These are phyloP conservation scores for Kickxella alabastrina DNA, from an alignment of 192 early-diverging fungal genomes.

Conservation along the genomic window DNA sequence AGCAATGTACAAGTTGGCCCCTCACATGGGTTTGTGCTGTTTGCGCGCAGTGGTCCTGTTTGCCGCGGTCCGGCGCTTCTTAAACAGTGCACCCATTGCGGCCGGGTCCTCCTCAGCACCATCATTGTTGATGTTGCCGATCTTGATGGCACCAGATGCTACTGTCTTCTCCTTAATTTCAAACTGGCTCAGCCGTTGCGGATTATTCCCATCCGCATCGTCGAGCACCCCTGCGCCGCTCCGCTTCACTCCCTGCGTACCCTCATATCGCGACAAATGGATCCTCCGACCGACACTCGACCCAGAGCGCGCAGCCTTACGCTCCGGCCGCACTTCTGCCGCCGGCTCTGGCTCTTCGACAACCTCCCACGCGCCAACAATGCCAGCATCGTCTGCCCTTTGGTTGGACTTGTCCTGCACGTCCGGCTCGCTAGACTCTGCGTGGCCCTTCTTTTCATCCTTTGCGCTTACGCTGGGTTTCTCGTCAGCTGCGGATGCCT, in stretches of 20 bases:
- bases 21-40: slow-evolving; percentile 15
- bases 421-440: background rate
- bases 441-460: background rate
- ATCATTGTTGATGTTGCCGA: too few relatives aligned
- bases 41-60: slow-evolving; percentile 29
- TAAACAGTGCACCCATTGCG: slow-evolving; percentile 18
- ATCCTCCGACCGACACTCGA: too few relatives aligned
- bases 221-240: slow-evolving; percentile 32
- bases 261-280: too few relatives aligned
- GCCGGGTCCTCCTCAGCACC: too few relatives aligned
- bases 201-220: slow-evolving; percentile 13
- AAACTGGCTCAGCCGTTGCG: slow-evolving; percentile 11
- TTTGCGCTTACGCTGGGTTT: too few relatives aligned
- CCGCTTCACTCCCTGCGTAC: too few relatives aligned
- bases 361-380: slow-evolving; percentile 43
- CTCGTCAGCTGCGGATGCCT: background rate
- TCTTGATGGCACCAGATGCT: too few relatives aligned
- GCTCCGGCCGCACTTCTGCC: too few relatives aligned
- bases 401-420: background rate
- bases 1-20: background rate
- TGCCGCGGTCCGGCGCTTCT: slow-evolving; percentile 30
- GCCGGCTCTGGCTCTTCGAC: slow-evolving; percentile 19
- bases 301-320: too few relatives aligned
- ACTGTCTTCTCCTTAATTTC: slow-evolving; percentile 38
- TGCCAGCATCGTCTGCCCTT: too few relatives aligned